A percentile compares a stretch with the other conserved stretches of the same genome.
These are phyloP conservation scores for Yamadazyma triangularis DNA, from an alignment of 1,139 yeast genomes.

Conservation along the genomic window DNA sequence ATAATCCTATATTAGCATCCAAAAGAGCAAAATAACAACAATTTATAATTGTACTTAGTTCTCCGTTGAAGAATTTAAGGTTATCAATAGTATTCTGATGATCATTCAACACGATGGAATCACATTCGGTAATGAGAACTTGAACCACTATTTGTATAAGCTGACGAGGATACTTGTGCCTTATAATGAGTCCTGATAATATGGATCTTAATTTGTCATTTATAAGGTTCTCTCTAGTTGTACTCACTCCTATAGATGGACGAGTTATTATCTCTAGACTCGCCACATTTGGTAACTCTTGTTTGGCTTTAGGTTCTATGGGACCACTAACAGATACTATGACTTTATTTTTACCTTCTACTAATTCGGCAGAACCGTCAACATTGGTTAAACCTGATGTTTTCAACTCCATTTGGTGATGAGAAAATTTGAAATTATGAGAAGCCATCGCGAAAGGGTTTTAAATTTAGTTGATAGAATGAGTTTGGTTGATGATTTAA, in stretches of 20 bases:
- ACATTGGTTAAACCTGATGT: constrained; percentile 48
- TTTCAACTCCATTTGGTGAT: too few relatives aligned
- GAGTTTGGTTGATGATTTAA: constrained; percentile 31
- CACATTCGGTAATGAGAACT: constrained; percentile 24
- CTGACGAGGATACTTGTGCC: constrained; percentile 77
- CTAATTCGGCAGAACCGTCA: constrained; percentile 75
- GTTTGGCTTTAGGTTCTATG: constrained; percentile 76
- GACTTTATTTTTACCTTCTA: constrained; percentile 49
- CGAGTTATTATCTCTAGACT: constrained; percentile 77
- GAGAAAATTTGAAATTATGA: too few relatives aligned
- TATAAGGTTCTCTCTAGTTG: constrained; percentile 71
- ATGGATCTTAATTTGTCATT: constrained; percentile 69
- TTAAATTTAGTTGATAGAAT: too few relatives aligned
- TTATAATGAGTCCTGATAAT: constrained; percentile 55
- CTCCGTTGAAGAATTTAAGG: constrained; percentile 41
- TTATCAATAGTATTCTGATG: constrained; percentile 18
- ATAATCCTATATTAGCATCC: constrained; percentile 74
- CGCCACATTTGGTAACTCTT: constrained; percentile 78
- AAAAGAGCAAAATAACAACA: constrained; percentile 68
- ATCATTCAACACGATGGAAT: constrained; percentile 46
- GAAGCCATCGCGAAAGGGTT: too few relatives aligned
- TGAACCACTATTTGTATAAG: constrained; percentile 86
- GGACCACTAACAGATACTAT: constrained; percentile 87
- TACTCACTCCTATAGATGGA: constrained; percentile 72
- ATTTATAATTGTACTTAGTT: constrained; percentile 69